Evolutionary conservation across 495 filamentous ascomycete species (phyloP), one percentile per base, ranked within the genome.

Genomic region (Neurospora cerealis): DNA sequence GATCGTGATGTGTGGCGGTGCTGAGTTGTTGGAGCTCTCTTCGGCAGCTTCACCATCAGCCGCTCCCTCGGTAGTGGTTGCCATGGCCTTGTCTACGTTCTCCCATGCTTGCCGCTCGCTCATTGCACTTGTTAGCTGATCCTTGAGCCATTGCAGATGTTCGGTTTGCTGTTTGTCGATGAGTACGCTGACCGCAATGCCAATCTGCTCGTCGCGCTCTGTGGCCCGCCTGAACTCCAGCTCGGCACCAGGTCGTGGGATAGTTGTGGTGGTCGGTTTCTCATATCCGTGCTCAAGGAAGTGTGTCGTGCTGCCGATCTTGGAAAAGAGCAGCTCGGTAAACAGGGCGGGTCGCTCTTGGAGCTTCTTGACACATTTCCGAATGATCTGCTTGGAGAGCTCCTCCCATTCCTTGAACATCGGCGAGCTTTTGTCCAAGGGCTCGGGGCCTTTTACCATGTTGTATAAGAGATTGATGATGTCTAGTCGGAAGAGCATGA

Each of bases 231-330:
- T 92, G 54, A 99, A 91, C 75, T 96, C 91, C 46, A 99, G 84
- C 78, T 95, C 91, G 4, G 93, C 87, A 0, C 78, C 87, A n/a
- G 92, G 87, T 74, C 88, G 86, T 34, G 84, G 77, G 28, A 83
- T 87, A 17, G 85, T 81, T 10, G 88, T 86, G 34, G 89, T 78
- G 0, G 91, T 90, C 78, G 95, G 93, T 77, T 91, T 92, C 77
- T 97, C 93, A 76, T 93, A 91, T 6, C 96, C 96, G 79, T 94
- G 93, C 79, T 98, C 93, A 4, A 99, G 87, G 78, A 93, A 98
- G 80, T 91, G 92, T 1, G 91, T 87, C 0, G 94, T 97, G 3
- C 88, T 88, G 72, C 90, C 91, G 77, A 94, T 93, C 82, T 99
- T 99, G 80, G 92, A 95, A 80, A 99, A 99, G 15, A 99, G 85